Base-by-base conservation (phyloP, 1,284 basidiomycete genomes). In the Ustilago hordei region DNA sequence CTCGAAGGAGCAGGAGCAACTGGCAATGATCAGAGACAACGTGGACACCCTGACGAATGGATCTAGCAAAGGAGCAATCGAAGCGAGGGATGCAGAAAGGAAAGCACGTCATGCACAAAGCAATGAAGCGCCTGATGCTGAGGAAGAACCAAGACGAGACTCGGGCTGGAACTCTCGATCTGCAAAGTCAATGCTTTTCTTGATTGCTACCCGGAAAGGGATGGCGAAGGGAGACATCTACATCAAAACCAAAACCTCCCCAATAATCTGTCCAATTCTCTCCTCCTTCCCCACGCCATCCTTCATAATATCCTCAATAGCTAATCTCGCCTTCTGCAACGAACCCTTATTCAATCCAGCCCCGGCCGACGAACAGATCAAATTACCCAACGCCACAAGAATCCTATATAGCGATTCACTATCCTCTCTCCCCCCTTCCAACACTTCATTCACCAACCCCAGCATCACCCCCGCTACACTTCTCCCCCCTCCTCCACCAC, bases 331-430 rank as follows among this genome's bases (percentile, higher is more conserved):
- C 36, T 12, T 41, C 2, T 64, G 54, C 57, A 67, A 19, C 28
- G 17, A 47, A 11, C 57, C 58, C 36, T 38, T 53, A 32, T 60
- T 66, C 59, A 71, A 34, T 19, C 56, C 48, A 28, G 31, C 28
- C 5, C 63, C 69, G 15, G 55, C 55, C 5, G 63, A 31, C 17
- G 63, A 62, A 43, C 69, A 71, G 8, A 71, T 23, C 64, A 62
- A 38, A 31, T 99, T 98, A 36, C 96, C 96, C 3, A 98, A 88
- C 0, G 92, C 95, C 15, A 97, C 92, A 8, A 93, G 87, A 1
- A 92, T 89, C 34, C 96, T 91, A 86, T 98, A 98, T 13, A 90
- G 89, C 2, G 92, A 91, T 84, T 99, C 96, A 23, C 91, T 88
- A 70, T 99, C 96, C 17, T 87, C 87, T 48, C 86, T 90, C 86